Evolutionary conservation across 495 filamentous ascomycete species (phyloP), one percentile per base, ranked within the genome.

Genomic region (Gamarada debralockiae): DNA sequence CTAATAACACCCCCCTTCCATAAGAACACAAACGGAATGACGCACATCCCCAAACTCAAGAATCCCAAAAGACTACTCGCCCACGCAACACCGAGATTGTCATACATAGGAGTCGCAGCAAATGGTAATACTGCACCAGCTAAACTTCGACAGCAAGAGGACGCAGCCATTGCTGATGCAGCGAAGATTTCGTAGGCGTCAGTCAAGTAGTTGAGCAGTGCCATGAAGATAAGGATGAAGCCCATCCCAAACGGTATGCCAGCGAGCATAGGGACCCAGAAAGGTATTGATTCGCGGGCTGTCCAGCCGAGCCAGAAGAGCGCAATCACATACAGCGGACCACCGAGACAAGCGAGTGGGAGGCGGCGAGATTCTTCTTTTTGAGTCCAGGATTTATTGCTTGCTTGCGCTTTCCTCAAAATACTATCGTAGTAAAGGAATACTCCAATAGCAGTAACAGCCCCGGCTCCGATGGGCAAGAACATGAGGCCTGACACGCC

Each of bases 91-190:
- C 79, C 80, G 3, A 86, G 70, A 1, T 65, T 70, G 1, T 18
- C 12, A 51, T 60, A 64, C 57, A 64, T 60, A 43, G 75, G 74
- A 15, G 77, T 63, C 2, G 79, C 78, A 53, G 83, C 83, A 1
- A 90, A 73, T n/a, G 86, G 86, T 56, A 88, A 87, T 0, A 71
- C 78, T 9, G 80, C 82, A 0, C 78, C 84, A 24, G 85, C 58
- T 0, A 70, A 55, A 56, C 89, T 88, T 33, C 86, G 73, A 1
- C 22, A 47, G 25, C 52, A 81, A 67, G 39, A 88, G 62, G 22
- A 78, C 75, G 56, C 86, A 80, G 12, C 82, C 82, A 38, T 80
- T 75, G 41, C 77, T 55, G 14, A 82, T 76, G 41, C 76, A 75
- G 79, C 37, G 68, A 69, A 3, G 74, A 72, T 23, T 72, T 63